phyloP scores from a whole-genome alignment of 805 yeast genomes.

The Hanseniaspora hatyaiensis region DNA sequence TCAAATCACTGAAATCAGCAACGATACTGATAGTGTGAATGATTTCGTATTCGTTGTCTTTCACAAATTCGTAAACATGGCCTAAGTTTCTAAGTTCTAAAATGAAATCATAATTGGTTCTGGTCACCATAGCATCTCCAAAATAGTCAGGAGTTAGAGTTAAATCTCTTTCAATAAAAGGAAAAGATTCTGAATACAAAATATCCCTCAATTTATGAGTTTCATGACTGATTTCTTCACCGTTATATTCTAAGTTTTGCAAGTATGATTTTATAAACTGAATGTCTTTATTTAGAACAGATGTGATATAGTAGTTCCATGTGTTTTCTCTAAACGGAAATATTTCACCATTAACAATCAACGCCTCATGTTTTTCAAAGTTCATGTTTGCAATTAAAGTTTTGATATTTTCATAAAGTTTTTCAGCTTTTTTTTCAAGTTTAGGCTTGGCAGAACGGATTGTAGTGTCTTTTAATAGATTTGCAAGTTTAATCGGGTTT shows the following conservation, averaged over 20 bases:
- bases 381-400: slow-evolving; percentile 12
- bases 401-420: slow-evolving; percentile 10
- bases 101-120: slow-evolving; percentile 22
- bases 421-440: slow-evolving; percentile 20
- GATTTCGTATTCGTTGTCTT: slow-evolving; percentile 21
- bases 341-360: slow-evolving; percentile 67
- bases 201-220: slow-evolving; percentile 23
- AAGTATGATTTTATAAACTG: slow-evolving; percentile 19
- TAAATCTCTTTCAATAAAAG: slow-evolving; percentile 34
- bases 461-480: slow-evolving; percentile 18
- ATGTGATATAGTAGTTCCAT: slow-evolving; percentile 47
- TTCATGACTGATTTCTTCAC: slow-evolving; percentile 8
- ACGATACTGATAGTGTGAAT: slow-evolving; percentile 40
- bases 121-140: slow-evolving; percentile 26
- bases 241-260: slow-evolving; percentile 10
- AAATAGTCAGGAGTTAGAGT: slow-evolving; percentile 41
- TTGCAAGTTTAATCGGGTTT: slow-evolving; percentile 20
- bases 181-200: slow-evolving; percentile 25
- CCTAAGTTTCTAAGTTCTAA: slow-evolving; percentile 17
- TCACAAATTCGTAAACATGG: slow-evolving; percentile 22
- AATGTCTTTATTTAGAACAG: slow-evolving; percentile 46
- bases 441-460: slow-evolving; percentile 19
- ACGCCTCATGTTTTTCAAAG: slow-evolving; percentile 31
- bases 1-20: slow-evolving; percentile 40
- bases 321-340: slow-evolving; percentile 36